phyloP scores from a whole-genome alignment of 208 protist genomes.

The Angomonas desouzai region DNA sequence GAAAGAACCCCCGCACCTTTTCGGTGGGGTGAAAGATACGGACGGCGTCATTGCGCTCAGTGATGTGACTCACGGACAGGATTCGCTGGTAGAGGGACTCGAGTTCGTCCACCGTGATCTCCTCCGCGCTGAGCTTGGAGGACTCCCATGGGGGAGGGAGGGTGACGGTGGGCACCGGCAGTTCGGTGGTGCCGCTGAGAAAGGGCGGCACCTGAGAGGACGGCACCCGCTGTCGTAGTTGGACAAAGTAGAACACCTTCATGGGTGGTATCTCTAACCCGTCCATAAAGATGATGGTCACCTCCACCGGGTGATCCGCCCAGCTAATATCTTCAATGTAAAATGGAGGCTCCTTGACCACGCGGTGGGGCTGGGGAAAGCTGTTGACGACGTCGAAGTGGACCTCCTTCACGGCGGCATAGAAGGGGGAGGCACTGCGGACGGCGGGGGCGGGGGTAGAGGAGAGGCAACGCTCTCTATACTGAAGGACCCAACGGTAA shows the following conservation, averaged over 20 bases:
- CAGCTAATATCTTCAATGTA: conserved; percentile 80
- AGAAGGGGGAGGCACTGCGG: conserved; percentile 50
- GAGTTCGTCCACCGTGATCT: not conserved
- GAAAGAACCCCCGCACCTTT: not conserved
- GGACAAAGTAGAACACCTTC: conserved; percentile 46
- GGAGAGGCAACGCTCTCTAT: not conserved
- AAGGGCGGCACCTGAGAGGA: conserved; percentile 17
- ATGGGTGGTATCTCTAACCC: conserved; percentile 49
- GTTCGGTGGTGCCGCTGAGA: conserved; percentile 9
- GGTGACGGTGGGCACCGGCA: not conserved
- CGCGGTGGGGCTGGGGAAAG: conserved; percentile 61
- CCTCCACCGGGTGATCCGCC: conserved; percentile 79
- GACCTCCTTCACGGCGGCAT: conserved; percentile 60
- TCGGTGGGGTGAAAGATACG: conserved; percentile 40
- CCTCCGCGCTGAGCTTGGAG: not conserved
- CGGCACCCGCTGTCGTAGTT: conserved; percentile 35
- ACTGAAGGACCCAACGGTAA: conserved; percentile 51
- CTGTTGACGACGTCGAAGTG: conserved; percentile 70
- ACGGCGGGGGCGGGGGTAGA: not conserved
- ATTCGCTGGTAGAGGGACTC: not conserved
- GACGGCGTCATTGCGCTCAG: conserved; percentile 42
- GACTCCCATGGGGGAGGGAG: not conserved
- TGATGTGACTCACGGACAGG: not conserved
- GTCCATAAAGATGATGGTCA: conserved; percentile 60
- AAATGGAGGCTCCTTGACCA: conserved; percentile 56